A percentile compares a stretch with the other conserved stretches of the same genome.
Evolutionary conservation across 2,329 filamentous ascomycete species (phyloP).

Genomic region (Fusarium caatingaense): DNA sequence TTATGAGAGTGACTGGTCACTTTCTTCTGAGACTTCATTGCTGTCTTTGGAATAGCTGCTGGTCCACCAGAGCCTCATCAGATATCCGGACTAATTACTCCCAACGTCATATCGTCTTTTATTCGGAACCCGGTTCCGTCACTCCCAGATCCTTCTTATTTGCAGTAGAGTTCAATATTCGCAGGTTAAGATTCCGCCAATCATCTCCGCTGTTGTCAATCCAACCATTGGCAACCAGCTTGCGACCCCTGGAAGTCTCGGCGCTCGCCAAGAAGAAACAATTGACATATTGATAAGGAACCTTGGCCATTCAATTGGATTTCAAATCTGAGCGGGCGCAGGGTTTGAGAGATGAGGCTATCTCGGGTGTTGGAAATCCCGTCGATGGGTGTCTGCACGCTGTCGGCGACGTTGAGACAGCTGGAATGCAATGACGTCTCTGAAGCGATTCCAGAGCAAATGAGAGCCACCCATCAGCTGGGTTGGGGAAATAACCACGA

Average conservation of each 20-base stretch:
- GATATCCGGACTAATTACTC: neutral
- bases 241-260: neutral
- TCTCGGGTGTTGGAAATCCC: neutral
- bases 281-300: neutral
- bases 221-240: neutral
- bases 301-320: neutral
- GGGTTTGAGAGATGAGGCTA: neutral
- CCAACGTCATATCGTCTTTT: neutral
- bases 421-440: neutral
- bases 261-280: neutral
- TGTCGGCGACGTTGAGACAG: neutral
- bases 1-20: neutral
- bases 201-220: neutral
- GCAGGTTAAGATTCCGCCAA: neutral
- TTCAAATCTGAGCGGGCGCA: no score
- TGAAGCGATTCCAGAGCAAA: neutral
- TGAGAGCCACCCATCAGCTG: neutral
- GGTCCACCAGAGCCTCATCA: neutral
- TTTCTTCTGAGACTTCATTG: neutral
- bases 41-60: conserved; percentile 1
- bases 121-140: neutral
- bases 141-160: neutral
- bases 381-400: neutral
- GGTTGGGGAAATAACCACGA: neutral
- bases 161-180: no score